Percentiles rank a stretch among this genome's conserved stretches.
Conservation (phyloP, 495 filamentous ascomycete species). For the Choiromyces venosus region DNA sequence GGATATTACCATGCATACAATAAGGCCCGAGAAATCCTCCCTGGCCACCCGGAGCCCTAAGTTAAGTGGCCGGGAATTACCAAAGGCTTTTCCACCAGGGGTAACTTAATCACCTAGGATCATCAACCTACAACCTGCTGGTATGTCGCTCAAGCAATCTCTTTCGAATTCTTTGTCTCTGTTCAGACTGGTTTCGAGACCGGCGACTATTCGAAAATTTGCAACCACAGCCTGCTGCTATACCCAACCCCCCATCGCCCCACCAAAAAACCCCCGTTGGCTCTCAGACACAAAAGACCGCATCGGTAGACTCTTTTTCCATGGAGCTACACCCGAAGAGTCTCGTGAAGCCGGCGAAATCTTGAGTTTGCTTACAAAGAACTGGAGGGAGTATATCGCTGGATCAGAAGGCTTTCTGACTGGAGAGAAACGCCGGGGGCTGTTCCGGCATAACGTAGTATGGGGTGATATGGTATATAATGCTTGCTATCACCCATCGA, state of each 20-base stretch:
- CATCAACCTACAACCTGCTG: not conserved
- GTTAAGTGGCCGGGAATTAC: not conserved
- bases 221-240: not conserved
- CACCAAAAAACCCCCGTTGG: slow-evolving; percentile 54
- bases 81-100: not conserved
- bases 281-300: slow-evolving; percentile 66
- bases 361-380: slow-evolving; percentile 55
- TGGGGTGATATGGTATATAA: slow-evolving; percentile 83
- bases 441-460: slow-evolving; percentile 66
- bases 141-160: not conserved
- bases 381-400: slow-evolving; percentile 74
- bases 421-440: slow-evolving; percentile 56
- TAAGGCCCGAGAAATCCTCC: not conserved
- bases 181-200: not conserved
- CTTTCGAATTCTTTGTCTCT: not conserved
- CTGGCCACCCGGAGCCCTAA: not conserved
- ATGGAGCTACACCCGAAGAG: slow-evolving; percentile 63
- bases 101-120: not conserved
- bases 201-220: not conserved
- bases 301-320: slow-evolving; percentile 77
- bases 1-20: not conserved
- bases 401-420: slow-evolving; percentile 80
- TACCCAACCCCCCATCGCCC: not conserved
- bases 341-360: slow-evolving; percentile 57
- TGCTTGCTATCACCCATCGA: not conserved